These are phyloP conservation scores for Geotrichum carabidarum DNA, from an alignment of 1,139 yeast species.

Conservation along the genomic window DNA sequence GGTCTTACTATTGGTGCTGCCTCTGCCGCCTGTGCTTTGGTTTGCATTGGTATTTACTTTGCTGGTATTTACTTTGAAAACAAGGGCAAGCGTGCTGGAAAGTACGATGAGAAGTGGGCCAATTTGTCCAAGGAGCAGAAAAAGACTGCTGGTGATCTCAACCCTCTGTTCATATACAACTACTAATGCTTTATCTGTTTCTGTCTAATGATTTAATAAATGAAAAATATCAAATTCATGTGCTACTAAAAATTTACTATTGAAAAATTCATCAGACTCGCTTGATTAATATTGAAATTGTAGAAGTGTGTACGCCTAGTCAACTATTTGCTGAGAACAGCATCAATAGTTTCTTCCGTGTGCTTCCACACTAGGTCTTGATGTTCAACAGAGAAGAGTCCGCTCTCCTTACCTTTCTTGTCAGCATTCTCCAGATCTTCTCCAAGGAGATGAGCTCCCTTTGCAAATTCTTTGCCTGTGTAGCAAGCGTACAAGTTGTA, in stretches of 20 bases:
- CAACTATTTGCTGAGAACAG: conserved; percentile 10
- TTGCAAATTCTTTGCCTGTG: conserved; percentile 23
- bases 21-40: conserved; percentile 49
- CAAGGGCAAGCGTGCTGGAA: conserved; percentile 36
- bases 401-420: conserved; percentile 20
- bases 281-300: too few relatives aligned
- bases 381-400: conserved; percentile 21
- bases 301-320: too few relatives aligned
- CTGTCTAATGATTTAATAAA: too few relatives aligned
- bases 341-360: conserved; percentile 26
- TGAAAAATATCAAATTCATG: too few relatives aligned
- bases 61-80: conserved; percentile 30
- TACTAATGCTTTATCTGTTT: conserved; percentile 30
- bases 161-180: conserved; percentile 54
- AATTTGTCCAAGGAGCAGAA: conserved; percentile 43
- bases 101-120: conserved; percentile 42
- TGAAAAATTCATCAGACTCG: too few relatives aligned
- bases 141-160: conserved; percentile 56
- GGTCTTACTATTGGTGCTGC: conserved; percentile 58
- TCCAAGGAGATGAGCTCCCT: conserved; percentile 26
- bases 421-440: conserved; percentile 20
- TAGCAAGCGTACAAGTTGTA: conserved; percentile 26
- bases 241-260: too few relatives aligned
- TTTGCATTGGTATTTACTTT: conserved; percentile 35
- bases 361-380: conserved; percentile 32